Evolutionary conservation across 345 rosid genomes (phyloP).

Genomic region (Gossypium thurberi): DNA sequence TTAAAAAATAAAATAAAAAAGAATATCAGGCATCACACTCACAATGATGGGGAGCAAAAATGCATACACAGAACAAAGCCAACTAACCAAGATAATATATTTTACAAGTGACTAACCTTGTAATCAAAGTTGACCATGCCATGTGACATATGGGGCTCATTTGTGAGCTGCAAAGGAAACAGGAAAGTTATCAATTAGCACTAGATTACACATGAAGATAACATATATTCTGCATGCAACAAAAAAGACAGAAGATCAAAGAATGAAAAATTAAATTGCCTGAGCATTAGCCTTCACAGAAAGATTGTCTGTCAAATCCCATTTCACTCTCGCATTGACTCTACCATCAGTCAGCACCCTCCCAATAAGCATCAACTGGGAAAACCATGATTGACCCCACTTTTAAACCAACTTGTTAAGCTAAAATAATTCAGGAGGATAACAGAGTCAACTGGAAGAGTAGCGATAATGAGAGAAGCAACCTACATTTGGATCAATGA

Average conservation of each 20-base stretch:
- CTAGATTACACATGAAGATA: neutral
- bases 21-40: neutral
- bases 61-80: neutral
- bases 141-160: conserved; percentile 80
- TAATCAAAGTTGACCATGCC: conserved; percentile 86
- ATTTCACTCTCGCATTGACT: conserved; percentile 76
- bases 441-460: neutral
- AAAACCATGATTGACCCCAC: conserved; percentile 6
- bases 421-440: neutral
- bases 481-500: conserved; percentile 65
- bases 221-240: neutral
- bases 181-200: conserved; percentile 10
- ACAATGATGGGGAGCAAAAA: neutral
- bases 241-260: conserved; percentile 1
- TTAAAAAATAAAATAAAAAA: neutral
- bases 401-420: neutral
- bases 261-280: conserved; percentile 27
- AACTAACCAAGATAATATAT: neutral
- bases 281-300: conserved; percentile 80
- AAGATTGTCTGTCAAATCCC: conserved; percentile 79
- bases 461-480: neutral
- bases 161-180: conserved; percentile 55
- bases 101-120: conserved; percentile 43
- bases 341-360: conserved; percentile 90
- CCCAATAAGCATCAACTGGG: conserved; percentile 86